Base-by-base conservation (phyloP, 306 rosid genomes). In the Pyrus betulifolia region DNA sequence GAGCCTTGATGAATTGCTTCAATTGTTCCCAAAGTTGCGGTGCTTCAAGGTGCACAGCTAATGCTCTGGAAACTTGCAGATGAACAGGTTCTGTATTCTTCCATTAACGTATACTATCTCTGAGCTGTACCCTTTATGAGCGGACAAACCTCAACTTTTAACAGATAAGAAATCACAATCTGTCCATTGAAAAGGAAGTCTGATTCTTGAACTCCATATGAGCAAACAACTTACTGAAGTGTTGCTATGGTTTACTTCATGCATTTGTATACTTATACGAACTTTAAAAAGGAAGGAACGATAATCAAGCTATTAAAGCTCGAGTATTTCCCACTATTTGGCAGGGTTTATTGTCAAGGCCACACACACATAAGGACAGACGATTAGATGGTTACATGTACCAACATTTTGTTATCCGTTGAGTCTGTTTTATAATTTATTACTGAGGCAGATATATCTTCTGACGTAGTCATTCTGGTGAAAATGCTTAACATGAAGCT, bases 11-110 rank as follows among this genome's bases (percentile, higher is more conserved):
- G 90, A 91, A 52, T 80, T 91, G 86, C 95, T 91, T 78, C 83
- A 69, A 31, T 57, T 93, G 81, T 91, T 93, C 81, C 96, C 98
- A 35, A 35, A 81, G 82, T 77, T 91, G 84, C 87, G 49, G 82
- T 90, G 96, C 81, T 93, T 89, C 77, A 93, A 88, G 87, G 98
- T 93, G 84, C 98, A 93, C 83, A 91, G 96, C 80, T 93, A 78
- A 84, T 21, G 21, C 22, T 46, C 17, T 9, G 54, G 33, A 68
- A n/a, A 4, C 19, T 23, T 33, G 17, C 11, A 23, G 63, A 38
- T 65, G 65, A 35, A 30, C 6, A 19, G 23, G 30, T 33, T 40
- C 46, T 0, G 62, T 57, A 33, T 21, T 21, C 76, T 72, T 72
- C 49, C 62, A 35, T 55, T 5, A 11, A 19, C 25, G 60, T 60